Evolutionary conservation across 495 filamentous ascomycete genomes (phyloP), one percentile per base, ranked within the genome.

Genomic region (Tetracladium setigerum): DNA sequence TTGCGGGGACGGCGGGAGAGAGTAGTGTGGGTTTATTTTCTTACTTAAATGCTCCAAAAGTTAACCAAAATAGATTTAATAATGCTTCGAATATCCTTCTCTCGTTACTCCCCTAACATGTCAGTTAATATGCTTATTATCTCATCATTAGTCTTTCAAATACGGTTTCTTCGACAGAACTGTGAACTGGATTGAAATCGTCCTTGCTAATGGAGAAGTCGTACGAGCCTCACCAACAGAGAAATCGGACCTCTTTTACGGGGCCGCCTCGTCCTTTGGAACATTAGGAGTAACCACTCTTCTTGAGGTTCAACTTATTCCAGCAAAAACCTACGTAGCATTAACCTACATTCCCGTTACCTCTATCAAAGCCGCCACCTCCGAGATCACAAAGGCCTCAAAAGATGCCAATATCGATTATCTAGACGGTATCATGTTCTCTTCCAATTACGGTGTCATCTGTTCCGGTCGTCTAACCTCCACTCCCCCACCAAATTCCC

Each of bases 1-100:
- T 69, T 59, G 67, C 76, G 4, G 79, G 79, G 8, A 79, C 78
- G 0, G 70, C 74, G 5, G 78, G 77, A 4, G 79, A 83, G 66
- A 75, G 70, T 59, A 69, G 62, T 38, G n/a, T n/a, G n/a, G n/a
- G n/a, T n/a, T n/a, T n/a, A n/a, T n/a, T n/a, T n/a, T n/a, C n/a
- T n/a, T n/a, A n/a, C n/a, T n/a, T n/a, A n/a, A n/a, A n/a, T n/a
- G n/a, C n/a, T n/a, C n/a, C n/a, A n/a, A n/a, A n/a, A n/a, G n/a
- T n/a, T n/a, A n/a, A n/a, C n/a, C n/a, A n/a, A n/a, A n/a, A n/a
- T n/a, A n/a, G n/a, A n/a, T n/a, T n/a, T n/a, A n/a, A n/a, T n/a
- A n/a, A n/a, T n/a, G n/a, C n/a, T n/a, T n/a, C n/a, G n/a, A n/a
- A n/a, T n/a, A n/a, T n/a, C n/a, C n/a, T n/a, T n/a, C n/a, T n/a